Conservation (phyloP, 2,329 filamentous ascomycete species). For the Colletotrichum sp. region DNA sequence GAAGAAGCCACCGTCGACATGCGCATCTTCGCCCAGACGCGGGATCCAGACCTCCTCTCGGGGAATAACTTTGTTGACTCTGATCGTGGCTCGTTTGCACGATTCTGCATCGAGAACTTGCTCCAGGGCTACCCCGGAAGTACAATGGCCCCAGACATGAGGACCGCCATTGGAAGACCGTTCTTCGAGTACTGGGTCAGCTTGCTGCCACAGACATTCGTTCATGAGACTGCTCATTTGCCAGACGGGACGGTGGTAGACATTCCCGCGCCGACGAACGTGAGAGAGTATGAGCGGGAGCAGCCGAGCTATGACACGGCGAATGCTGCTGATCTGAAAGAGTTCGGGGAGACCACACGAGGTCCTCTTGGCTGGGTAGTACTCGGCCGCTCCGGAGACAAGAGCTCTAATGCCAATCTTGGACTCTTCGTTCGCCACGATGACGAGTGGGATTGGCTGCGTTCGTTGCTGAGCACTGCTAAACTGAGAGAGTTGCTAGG, state of each 20-base stretch:
- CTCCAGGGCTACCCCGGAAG: slow-evolving; percentile 43
- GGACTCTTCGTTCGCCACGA: slow-evolving; percentile 42
- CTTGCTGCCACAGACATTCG: slow-evolving; percentile 26
- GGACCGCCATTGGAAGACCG: slow-evolving; percentile 39
- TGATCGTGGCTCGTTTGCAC: slow-evolving; percentile 33
- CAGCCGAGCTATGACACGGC: not conserved
- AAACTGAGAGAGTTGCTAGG: slow-evolving; percentile 36
- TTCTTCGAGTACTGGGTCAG: slow-evolving; percentile 38
- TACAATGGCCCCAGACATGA: slow-evolving; percentile 39
- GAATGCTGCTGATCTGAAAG: not conserved
- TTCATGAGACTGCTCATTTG: slow-evolving; percentile 25
- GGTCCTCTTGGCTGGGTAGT: slow-evolving; percentile 14
- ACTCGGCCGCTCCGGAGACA: slow-evolving; percentile 35
- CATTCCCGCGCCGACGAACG: not conserved
- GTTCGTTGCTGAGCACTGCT: slow-evolving; percentile 37
- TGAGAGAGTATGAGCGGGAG: not conserved
- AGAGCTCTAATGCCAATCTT: slow-evolving; percentile 40
- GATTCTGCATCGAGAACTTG: slow-evolving; percentile 40
- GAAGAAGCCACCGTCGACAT: slow-evolving; percentile 49
- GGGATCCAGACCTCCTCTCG: slow-evolving; percentile 24
- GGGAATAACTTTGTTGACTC: slow-evolving; percentile 28
- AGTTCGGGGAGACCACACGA: not conserved
- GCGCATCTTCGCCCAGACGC: slow-evolving; percentile 47
- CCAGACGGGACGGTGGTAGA: slow-evolving; percentile 23
- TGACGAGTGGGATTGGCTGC: slow-evolving; percentile 46